Evolutionary conservation across 2,329 filamentous ascomycete species (phyloP), one percentile per base, ranked within the genome.

Genomic region (Aspergillus sp.): DNA sequence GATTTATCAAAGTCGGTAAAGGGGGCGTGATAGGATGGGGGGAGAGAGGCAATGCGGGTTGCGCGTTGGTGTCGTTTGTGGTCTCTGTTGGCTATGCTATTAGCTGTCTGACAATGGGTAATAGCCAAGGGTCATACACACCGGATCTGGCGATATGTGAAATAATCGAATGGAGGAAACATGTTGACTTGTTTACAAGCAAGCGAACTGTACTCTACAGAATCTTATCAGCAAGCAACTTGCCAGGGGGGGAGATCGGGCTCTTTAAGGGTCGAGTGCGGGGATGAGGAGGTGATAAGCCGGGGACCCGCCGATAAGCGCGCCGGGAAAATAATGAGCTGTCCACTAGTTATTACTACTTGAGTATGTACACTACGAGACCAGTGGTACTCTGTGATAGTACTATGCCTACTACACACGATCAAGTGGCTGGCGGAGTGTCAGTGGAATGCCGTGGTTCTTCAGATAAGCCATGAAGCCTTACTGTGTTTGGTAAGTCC

Each of bases 41-140:
- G 76, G 5, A 96, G 78, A 4, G 76, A 76, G 33, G 77, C 74
- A 56, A 96, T 86, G 44, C 86, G 82, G 43, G 77, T 71, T 10
- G 76, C 72, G 36, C 91, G 83, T 65, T 94, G 82, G 51, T 80
- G 69, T 70, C 93, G 86, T 73, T 96, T 96, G 65, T 80, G 78
- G 57, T 81, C 76, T 71, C 88, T 95, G 60, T 43, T 29, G 10
- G 27, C 34, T 36, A 12, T n/a, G 19, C 10, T 36, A 36, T 36
- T n/a, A 36, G n/a, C 32, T n/a, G 19, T 26, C 10, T 27, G 26
- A 29, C 4, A 29, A 32, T 34, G 30, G 52, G 19, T 27, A 45
- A 55, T 46, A 41, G 41, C 45, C 10, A 12, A 29, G 2, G 29
- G 4, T 27, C 3, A 33, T 12, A n/a, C 77, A 63, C 72, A 88